Evolutionary conservation across 352 stramenopile species (phyloP).

Genomic region (Phytophthora multivora): DNA sequence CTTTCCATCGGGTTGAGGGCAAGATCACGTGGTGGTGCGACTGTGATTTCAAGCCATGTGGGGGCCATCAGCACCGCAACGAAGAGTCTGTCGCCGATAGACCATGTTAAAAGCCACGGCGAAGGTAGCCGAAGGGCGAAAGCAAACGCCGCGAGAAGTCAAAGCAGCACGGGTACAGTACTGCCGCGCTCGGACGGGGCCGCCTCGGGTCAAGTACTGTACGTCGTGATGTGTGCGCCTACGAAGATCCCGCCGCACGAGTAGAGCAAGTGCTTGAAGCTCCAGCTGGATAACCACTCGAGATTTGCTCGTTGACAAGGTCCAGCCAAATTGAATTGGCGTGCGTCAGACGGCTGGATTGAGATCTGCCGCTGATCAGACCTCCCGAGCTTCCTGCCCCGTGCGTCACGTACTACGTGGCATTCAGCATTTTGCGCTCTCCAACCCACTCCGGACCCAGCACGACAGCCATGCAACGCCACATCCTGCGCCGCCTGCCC

Average conservation of each 20-base stretch:
- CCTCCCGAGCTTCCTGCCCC: not conserved
- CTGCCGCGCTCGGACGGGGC: too few relatives aligned
- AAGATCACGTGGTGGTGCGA: not conserved
- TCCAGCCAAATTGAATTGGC: not conserved
- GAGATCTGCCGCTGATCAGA: conserved; percentile 8
- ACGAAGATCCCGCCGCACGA: conserved; percentile 11
- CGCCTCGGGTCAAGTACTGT: too few relatives aligned
- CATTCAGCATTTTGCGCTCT: conserved; percentile 29
- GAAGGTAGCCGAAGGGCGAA: too few relatives aligned
- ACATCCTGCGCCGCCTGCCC: conserved; percentile 43
- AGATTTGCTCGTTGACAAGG: conserved; percentile 25
- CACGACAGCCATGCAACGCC: conserved; percentile 43
- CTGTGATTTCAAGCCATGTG: conserved; percentile 7
- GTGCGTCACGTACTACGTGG: not conserved
- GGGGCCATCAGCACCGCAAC: not conserved
- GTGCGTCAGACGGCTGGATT: conserved; percentile 14
- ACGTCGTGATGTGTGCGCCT: conserved; percentile 18
- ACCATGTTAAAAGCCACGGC: too few relatives aligned
- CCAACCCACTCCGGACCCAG: conserved; percentile 11
- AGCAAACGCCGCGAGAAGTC: not conserved
- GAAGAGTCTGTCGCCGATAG: not conserved
- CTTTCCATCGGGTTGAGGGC: conserved; percentile 2
- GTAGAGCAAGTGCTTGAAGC: conserved; percentile 30
- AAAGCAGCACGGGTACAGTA: not conserved
- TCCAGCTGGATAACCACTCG: conserved; percentile 19